phyloP scores from a whole-genome alignment of 768 basidiomycete genomes.

The Suillus alpinus region DNA sequence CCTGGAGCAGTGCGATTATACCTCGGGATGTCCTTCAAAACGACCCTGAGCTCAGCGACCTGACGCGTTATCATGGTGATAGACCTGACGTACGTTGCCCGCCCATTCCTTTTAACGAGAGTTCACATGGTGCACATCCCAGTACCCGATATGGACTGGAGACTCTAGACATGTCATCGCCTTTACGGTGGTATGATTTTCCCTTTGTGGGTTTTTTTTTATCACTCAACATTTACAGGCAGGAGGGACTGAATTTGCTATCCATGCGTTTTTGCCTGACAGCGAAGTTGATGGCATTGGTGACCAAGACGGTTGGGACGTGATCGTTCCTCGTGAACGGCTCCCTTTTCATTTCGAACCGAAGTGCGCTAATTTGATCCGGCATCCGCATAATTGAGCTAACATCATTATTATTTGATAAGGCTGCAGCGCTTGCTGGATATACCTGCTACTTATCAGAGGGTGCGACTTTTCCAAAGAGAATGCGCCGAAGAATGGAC shows the following conservation, averaged over 20 bases:
- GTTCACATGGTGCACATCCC: neutral
- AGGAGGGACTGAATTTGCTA: constrained; percentile 37
- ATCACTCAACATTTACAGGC: constrained; percentile 15
- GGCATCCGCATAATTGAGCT: neutral
- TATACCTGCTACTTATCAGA: constrained; percentile 34
- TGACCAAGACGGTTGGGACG: constrained; percentile 34
- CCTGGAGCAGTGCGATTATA: constrained; percentile 36
- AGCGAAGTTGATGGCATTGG: constrained; percentile 33
- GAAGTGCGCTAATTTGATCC: constrained; percentile 27
- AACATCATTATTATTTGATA: constrained; percentile 12
- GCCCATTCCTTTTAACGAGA: neutral
- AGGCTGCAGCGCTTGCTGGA: constrained; percentile 40
- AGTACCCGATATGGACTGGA: constrained; percentile 28
- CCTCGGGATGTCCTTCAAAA: constrained; percentile 40
- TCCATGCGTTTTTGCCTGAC: constrained; percentile 41
- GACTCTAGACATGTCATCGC: constrained; percentile 22
- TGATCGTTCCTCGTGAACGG: constrained; percentile 30
- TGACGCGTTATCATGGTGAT: constrained; percentile 22
- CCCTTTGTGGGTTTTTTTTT: neutral
- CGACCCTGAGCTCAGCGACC: constrained; percentile 40
- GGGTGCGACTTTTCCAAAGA: constrained; percentile 36
- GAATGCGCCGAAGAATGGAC: constrained; percentile 48
- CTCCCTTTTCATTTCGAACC: constrained; percentile 38
- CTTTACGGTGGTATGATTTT: constrained; percentile 21
- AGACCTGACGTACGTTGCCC: constrained; percentile 20